Percentiles rank a stretch among this genome's conserved stretches.
These are phyloP conservation scores for Monosporozyma servazzii DNA, from an alignment of 805 yeast species.

Conservation along the genomic window DNA sequence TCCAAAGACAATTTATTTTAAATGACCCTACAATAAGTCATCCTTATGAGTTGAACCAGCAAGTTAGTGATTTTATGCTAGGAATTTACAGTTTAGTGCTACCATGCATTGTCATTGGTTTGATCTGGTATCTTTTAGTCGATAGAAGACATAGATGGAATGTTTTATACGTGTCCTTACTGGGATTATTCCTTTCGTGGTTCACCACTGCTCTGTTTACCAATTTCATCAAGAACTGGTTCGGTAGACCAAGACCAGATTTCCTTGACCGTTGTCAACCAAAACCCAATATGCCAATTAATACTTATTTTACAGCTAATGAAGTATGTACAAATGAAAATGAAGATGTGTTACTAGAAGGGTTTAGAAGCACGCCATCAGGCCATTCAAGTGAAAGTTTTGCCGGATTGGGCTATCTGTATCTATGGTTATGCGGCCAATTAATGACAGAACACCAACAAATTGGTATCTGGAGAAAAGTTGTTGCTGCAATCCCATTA, in stretches of 20 bases:
- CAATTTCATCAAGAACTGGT: slow-evolving; percentile 67
- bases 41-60: slow-evolving; percentile 69
- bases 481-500: slow-evolving; percentile 45
- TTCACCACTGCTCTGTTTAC: slow-evolving; percentile 55
- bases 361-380: slow-evolving; percentile 74
- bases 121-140: slow-evolving; percentile 26
- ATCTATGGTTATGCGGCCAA: slow-evolving; percentile 65
- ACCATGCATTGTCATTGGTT: slow-evolving; percentile 38
- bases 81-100: slow-evolving; percentile 43
- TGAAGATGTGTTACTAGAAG: slow-evolving; percentile 43
- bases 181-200: slow-evolving; percentile 59
- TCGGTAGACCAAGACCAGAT: slow-evolving; percentile 91
- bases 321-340: slow-evolving; percentile 58
- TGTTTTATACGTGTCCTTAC: slow-evolving; percentile 50
- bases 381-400: slow-evolving; percentile 72
- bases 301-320: slow-evolving; percentile 46
- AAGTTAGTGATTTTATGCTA: slow-evolving; percentile 51
- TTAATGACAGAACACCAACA: slow-evolving; percentile 38
- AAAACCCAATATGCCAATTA: slow-evolving; percentile 43
- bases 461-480: slow-evolving; percentile 56
- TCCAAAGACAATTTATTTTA: slow-evolving; percentile 67
- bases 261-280: slow-evolving; percentile 81
- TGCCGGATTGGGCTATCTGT: slow-evolving; percentile 53
- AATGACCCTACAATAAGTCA: slow-evolving; percentile 72
- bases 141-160: slow-evolving; percentile 47